Conservation (phyloP, 2,329 filamentous ascomycete genomes). For the Diaporthe vexans region DNA sequence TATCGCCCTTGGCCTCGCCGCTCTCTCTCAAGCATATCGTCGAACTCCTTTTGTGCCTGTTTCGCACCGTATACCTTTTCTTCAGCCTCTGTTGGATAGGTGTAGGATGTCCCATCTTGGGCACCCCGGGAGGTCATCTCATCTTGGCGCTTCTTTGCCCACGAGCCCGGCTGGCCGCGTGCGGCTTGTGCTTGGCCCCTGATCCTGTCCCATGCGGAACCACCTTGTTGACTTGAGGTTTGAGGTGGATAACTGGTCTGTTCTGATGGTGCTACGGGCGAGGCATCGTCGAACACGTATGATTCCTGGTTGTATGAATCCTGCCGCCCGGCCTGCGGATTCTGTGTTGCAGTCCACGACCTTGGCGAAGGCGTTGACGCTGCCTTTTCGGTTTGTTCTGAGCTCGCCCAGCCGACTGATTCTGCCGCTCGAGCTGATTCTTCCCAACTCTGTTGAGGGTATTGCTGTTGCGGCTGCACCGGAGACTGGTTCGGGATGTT, state of each 20-base stretch:
- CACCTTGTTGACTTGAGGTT: constrained; percentile 14
- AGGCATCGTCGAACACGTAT: constrained; percentile 41
- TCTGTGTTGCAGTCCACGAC: constrained; percentile 32
- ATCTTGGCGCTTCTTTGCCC: constrained; percentile 45
- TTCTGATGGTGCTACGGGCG: constrained; percentile 39
- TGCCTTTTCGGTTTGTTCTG: constrained; percentile 26
- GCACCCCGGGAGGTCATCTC: constrained; percentile 40
- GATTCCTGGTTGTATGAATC: constrained; percentile 18
- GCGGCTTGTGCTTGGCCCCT: constrained; percentile 37
- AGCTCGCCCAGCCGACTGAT: constrained; percentile 21
- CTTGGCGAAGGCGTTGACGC: constrained; percentile 5
- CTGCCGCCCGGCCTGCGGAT: constrained; percentile 11
- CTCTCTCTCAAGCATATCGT: constrained; percentile 62
- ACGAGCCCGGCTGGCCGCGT: constrained; percentile 8
- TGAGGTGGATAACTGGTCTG: constrained; percentile 1
- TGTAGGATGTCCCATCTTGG: constrained; percentile 46
- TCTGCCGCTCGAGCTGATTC: background rate
- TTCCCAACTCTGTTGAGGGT: constrained; percentile 11
- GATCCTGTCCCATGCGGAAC: constrained; percentile 42
- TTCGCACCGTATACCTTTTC: constrained; percentile 56
- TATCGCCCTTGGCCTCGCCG: constrained; percentile 33
- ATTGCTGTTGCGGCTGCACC: background rate
- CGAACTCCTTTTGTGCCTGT: constrained; percentile 66
- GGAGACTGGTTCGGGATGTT: background rate
- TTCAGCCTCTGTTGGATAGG: constrained; percentile 54